Evolutionary conservation across 2,329 filamentous ascomycete genomes (phyloP).

Genomic region (Aspergillus udagawae): DNA sequence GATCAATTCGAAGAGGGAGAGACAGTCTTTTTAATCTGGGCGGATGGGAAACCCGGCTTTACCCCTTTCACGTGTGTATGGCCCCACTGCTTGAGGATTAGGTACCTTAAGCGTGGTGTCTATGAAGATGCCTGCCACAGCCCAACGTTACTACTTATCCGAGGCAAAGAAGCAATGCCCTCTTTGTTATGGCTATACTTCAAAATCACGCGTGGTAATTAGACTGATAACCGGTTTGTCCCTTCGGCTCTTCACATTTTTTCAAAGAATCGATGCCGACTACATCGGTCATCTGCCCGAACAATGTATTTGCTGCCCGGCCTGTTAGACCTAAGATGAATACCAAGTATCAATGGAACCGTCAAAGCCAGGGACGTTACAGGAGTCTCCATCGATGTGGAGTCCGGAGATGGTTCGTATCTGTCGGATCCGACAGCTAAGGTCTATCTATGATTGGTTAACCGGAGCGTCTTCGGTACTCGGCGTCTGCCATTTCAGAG

Average conservation of each 20-base stretch:
- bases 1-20: background rate
- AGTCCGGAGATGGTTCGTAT: conserved; percentile 13
- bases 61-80: background rate
- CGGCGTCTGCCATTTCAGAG: background rate
- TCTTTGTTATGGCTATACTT: background rate
- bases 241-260: no score
- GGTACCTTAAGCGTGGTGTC: background rate
- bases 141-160: background rate
- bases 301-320: background rate
- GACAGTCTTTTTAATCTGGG: background rate
- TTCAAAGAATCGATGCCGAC: no score
- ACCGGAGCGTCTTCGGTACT: background rate
- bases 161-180: background rate
- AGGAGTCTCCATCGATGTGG: background rate
- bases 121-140: background rate
- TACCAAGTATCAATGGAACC: no score
- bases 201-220: background rate
- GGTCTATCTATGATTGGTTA: background rate
- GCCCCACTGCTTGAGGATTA: background rate
- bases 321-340: background rate
- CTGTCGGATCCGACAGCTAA: conserved; percentile 11
- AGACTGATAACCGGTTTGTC: background rate
- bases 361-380: background rate
- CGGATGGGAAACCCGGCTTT: background rate
- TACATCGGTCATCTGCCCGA: no score